A percentile compares a stretch with the other conserved stretches of the same genome.
Conservation (phyloP, 176 grass and related monocot genomes). For the Calamus simplicifolius region DNA sequence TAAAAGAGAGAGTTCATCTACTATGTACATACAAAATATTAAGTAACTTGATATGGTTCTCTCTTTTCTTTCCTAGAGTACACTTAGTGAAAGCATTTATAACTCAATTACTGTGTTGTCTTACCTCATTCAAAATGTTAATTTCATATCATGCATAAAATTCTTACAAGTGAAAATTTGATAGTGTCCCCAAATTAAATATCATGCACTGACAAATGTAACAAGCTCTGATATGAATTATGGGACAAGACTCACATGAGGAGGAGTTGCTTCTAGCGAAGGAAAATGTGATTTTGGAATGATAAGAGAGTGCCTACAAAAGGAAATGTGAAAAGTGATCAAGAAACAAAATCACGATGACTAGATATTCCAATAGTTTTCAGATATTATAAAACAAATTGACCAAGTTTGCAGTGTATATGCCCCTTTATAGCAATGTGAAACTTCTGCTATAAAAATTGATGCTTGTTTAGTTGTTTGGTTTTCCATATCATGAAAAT, state of each 20-base stretch:
- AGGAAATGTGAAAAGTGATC: conserved; percentile 5
- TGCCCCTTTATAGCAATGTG: not conserved
- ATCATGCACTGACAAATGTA: not conserved
- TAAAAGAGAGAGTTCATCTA: too few species aligned
- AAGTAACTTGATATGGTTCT: too few species aligned
- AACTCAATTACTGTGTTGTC: too few species aligned
- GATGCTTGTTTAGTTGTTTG: too few species aligned
- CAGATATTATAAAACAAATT: not conserved
- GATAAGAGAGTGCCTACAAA: conserved; percentile 57
- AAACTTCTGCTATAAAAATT: too few species aligned
- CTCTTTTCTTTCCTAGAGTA: too few species aligned
- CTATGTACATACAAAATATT: too few species aligned
- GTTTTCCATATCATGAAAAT: not conserved
- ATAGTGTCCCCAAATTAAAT: not conserved
- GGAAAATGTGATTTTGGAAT: conserved; percentile 79
- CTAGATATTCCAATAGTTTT: not conserved
- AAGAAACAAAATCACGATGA: not conserved
- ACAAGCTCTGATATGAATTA: not conserved
- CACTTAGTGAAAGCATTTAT: too few species aligned
- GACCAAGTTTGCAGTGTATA: not conserved
- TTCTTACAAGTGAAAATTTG: not conserved
- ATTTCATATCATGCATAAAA: too few species aligned
- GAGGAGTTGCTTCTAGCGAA: conserved; percentile 57
- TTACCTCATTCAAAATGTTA: too few species aligned
- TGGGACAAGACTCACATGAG: conserved; percentile 43